Evolutionary conservation across 208 protist species (phyloP).

Genomic region (Acanthamoeba comandoni): DNA sequence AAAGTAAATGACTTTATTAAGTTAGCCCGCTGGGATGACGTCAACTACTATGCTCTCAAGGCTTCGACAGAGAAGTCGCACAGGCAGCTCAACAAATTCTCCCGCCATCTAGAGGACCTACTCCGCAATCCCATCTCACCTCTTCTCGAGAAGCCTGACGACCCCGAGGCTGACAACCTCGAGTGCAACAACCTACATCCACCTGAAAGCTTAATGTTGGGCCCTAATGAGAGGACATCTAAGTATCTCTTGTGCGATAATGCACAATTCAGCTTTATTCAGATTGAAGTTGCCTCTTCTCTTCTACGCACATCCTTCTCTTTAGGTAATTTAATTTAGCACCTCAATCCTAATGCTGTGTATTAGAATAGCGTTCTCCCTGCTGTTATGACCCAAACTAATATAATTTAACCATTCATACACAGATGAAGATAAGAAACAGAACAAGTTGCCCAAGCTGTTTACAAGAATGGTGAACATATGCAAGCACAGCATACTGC

Average conservation of each 20-base stretch:
- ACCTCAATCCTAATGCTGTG: too few relatives aligned
- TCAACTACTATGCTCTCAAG: constrained; percentile 95
- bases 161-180: constrained; percentile 9
- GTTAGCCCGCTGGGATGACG: constrained; percentile 88
- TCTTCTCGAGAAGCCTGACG: constrained; percentile 45
- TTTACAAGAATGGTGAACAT: constrained; percentile 66
- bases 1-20: constrained; percentile 87
- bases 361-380: too few relatives aligned
- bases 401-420: background rate
- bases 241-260: too few relatives aligned
- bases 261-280: too few relatives aligned
- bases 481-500: constrained; percentile 65
- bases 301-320: too few relatives aligned
- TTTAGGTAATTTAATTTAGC: too few relatives aligned
- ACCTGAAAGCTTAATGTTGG: too few relatives aligned
- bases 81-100: constrained; percentile 84
- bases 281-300: too few relatives aligned
- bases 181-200: background rate
- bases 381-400: too few relatives aligned
- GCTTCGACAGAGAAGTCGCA: constrained; percentile 96
- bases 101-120: constrained; percentile 65
- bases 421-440: constrained; percentile 70
- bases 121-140: constrained; percentile 40
- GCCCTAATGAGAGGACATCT: too few relatives aligned
- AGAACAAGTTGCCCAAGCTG: constrained; percentile 25